A percentile compares a stretch with the other conserved stretches of the same genome.
These are phyloP conservation scores for Ambrosia hybrid DNA, from an alignment of 140 eudicot species.

Conservation along the genomic window DNA sequence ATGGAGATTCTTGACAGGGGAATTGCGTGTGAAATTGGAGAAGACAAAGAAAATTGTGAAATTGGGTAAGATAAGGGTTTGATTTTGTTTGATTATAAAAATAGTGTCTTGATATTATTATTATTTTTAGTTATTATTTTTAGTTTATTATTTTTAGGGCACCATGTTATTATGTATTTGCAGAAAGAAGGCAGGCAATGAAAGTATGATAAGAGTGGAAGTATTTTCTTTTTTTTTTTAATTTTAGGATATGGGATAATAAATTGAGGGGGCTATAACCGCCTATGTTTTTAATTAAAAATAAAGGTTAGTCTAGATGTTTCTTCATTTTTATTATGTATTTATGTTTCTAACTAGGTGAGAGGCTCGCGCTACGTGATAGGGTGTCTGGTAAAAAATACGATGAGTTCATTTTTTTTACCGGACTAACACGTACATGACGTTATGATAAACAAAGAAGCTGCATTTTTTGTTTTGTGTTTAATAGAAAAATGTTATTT, in stretches of 20 bases:
- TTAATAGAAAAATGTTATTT: too few species aligned
- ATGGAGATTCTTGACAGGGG: conserved; percentile 8
- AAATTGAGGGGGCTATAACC: not conserved
- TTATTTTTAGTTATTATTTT: not conserved
- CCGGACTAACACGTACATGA: too few species aligned
- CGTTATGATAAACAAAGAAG: too few species aligned
- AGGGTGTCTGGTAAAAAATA: too few species aligned
- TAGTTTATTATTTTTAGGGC: not conserved
- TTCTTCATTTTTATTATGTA: not conserved
- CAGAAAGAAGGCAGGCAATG: not conserved
- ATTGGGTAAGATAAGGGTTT: conserved; percentile 24
- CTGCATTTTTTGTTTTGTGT: too few species aligned
- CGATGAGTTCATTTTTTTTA: too few species aligned
- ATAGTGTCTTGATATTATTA: not conserved
- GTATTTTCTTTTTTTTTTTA: too few species aligned
- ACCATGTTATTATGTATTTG: not conserved
- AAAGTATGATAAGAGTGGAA: too few species aligned
- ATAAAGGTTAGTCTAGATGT: not conserved
- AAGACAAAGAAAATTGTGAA: conserved; percentile 12
- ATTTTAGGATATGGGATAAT: too few species aligned
- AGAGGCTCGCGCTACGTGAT: too few species aligned
- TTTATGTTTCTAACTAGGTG: too few species aligned
- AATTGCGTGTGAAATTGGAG: conserved; percentile 26
- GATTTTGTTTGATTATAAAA: conserved; percentile 11
- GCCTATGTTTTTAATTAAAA: not conserved